Percentiles rank a stretch among this genome's conserved stretches.
phyloP scores from a whole-genome alignment of 139 green algal species.

The Auxenochlorella pyrenoidosa region DNA sequence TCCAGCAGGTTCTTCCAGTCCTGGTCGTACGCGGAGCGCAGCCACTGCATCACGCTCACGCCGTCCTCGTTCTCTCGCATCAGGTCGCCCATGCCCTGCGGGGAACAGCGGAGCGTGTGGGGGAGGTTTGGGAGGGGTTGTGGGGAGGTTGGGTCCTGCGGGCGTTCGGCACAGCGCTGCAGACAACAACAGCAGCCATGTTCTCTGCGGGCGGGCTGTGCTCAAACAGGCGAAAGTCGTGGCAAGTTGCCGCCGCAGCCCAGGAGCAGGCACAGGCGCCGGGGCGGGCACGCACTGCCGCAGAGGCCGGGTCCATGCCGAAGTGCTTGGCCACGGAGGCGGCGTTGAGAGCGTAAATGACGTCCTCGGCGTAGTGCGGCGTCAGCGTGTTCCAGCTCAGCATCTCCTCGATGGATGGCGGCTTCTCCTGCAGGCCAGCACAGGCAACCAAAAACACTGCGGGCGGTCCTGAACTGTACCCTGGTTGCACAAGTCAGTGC shows the following conservation, averaged over 20 bases:
- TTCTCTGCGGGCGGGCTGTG: too few relatives aligned
- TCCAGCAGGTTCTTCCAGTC: constrained; percentile 58
- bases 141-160: too few relatives aligned
- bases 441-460: too few relatives aligned
- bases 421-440: constrained; percentile 34
- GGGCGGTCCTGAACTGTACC: too few relatives aligned
- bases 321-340: constrained; percentile 44
- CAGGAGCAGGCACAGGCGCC: neutral
- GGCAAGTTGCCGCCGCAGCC: neutral
- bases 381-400: constrained; percentile 75
- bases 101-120: neutral
- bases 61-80: constrained; percentile 53
- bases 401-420: constrained; percentile 72
- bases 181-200: too few relatives aligned
- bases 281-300: neutral
- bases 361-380: constrained; percentile 80
- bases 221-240: too few relatives aligned
- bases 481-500: too few relatives aligned
- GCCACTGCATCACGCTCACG: constrained; percentile 53
- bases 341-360: constrained; percentile 69
- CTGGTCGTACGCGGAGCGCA: constrained; percentile 30
- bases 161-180: too few relatives aligned
- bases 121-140: too few relatives aligned
- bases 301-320: constrained; percentile 17
- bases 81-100: constrained; percentile 44